Evolutionary conservation across 768 basidiomycete genomes (phyloP).

Genomic region (Naganishia friedmannii): DNA sequence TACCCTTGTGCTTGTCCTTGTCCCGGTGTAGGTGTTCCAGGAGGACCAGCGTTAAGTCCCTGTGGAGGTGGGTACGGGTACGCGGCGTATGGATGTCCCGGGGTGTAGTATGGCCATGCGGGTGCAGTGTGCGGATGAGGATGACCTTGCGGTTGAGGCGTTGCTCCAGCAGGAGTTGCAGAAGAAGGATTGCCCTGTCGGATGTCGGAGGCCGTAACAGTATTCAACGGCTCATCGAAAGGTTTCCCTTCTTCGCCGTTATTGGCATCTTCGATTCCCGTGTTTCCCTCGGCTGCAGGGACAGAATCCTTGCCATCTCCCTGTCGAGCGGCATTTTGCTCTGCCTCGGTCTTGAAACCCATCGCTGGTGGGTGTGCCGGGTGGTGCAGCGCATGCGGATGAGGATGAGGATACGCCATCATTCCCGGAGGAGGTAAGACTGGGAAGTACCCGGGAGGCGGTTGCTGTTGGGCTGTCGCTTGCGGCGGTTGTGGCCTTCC

Average conservation of each 20-base stretch:
- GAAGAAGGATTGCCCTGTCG: not conserved
- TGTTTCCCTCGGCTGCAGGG: not conserved
- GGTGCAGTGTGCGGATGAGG: not conserved
- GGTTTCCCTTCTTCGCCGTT: not conserved
- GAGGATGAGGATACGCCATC: conserved; percentile 12
- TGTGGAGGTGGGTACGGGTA: conserved; percentile 1
- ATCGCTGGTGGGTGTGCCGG: not conserved
- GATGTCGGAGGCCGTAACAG: not conserved
- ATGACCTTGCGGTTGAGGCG: not conserved
- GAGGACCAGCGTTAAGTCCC: not conserved
- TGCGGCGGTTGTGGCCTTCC: not conserved
- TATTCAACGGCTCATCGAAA: not conserved
- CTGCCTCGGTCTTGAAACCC: not conserved
- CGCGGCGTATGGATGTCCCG: not conserved
- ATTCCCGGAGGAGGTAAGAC: not conserved
- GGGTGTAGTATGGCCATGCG: conserved; percentile 6
- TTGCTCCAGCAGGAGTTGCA: not conserved
- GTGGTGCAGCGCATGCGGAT: not conserved
- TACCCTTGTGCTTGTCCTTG: conserved; percentile 3
- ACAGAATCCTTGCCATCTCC: not conserved
- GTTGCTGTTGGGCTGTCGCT: not conserved
- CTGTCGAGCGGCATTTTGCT: not conserved
- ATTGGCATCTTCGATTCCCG: not conserved
- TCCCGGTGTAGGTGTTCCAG: conserved; percentile 1
- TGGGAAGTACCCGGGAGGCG: not conserved